Base-by-base conservation (phyloP, 2,329 filamentous ascomycete genomes). In the Penicillium sp. region DNA sequence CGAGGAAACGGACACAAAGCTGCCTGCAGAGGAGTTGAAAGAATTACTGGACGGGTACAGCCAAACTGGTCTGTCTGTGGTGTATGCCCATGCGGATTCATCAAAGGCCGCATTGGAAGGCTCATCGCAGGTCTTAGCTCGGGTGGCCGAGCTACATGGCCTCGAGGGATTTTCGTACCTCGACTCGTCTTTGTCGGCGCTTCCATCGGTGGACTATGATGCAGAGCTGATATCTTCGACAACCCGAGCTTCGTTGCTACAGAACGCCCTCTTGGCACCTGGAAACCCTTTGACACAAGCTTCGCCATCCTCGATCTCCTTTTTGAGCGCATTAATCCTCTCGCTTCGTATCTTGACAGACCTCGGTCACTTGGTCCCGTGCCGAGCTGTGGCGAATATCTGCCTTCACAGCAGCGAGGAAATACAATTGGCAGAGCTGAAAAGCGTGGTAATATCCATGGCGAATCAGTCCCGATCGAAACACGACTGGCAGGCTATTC, bases 1-100 rank as follows among this genome's bases (percentile, higher is more conserved):
- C 46, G 68, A 65, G 27, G 65, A 69, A 18, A 62, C 62, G 2
- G 61, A 65, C 10, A 56, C 58, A 11, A 67, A 71, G 40, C 47
- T 74, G 8, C 58, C 69, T 13, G 66, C 71, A 7, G 69, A 75
- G 4, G 57, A 67, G 13, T 62, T 67, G 39, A 57, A 59, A n/a
- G 63, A 67, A 19, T 72, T 55, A 60, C 73, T 56, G 43, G 60
- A 27, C 18, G 65, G 73, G 33, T 83, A 82, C 54, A 76, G 73
- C 2, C 79, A 83, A 53, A 70, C 77, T 17, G 78, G 74, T 5
- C 69, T 83, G 47, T 77, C 79, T n/a, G 68, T 74, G 30, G 69
- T 81, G 23, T 83, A 83, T 56, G 67, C 76, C 9, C 71, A 73
- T 16, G 59, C 75, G 9, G 67, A 71, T 13, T 66, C 68, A 29